Evolutionary conservation across 352 stramenopile species (phyloP).

Genomic region (Phytophthora tubulina): DNA sequence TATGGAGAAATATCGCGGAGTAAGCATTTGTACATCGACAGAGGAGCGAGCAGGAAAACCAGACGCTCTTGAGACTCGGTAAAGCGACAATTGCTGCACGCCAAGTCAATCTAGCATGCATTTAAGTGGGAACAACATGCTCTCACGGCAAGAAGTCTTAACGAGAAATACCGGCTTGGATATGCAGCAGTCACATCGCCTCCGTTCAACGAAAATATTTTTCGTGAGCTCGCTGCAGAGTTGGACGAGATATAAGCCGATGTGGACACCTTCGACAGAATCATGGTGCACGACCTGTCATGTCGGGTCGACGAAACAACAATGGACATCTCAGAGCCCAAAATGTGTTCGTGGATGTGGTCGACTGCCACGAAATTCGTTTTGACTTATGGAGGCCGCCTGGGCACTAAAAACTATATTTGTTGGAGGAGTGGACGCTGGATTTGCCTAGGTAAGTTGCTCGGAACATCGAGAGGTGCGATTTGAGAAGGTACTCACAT

Average conservation of each 20-base stretch:
- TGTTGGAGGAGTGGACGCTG: not conserved
- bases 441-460: too few relatives aligned
- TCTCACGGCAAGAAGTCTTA: too few relatives aligned
- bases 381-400: not conserved
- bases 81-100: not conserved
- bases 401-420: not conserved
- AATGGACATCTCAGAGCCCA: not conserved
- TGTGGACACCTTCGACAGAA: not conserved
- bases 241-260: not conserved
- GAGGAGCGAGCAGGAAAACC: not conserved
- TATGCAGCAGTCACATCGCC: not conserved
- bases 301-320: not conserved
- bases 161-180: too few relatives aligned
- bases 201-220: not conserved
- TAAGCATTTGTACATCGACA: not conserved
- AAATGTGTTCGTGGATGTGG: not conserved
- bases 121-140: not conserved
- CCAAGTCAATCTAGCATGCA: not conserved
- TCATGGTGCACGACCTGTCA: not conserved
- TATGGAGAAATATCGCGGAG: not conserved
- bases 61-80: not conserved
- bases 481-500: too few relatives aligned
- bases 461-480: too few relatives aligned
- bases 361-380: not conserved
- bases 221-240: not conserved